Conservation (phyloP, 108 stramenopile species). For the Skeletonema potamos region DNA sequence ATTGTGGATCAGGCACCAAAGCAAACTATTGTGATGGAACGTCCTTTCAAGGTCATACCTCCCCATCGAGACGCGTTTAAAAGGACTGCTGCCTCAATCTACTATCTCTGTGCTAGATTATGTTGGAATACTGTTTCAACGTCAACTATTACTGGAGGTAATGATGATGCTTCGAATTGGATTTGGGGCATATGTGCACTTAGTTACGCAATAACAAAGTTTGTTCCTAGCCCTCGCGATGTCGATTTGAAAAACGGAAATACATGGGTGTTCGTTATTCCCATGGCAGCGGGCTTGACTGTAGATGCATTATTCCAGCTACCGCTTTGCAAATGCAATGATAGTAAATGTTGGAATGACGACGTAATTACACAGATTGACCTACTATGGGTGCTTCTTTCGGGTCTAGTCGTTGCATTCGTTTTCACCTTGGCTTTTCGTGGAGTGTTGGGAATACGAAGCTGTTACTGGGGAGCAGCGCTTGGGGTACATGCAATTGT, state of each 20-base stretch:
- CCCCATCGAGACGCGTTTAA: conserved; percentile 41
- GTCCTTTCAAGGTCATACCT: conserved; percentile 17
- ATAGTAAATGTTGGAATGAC: conserved; percentile 14
- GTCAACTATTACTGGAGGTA: neutral
- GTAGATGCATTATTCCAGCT: conserved; percentile 29
- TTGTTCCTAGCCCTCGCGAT: conserved; percentile 9
- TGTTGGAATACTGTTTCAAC: conserved; percentile 9
- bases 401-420: conserved; percentile 34
- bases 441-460: conserved; percentile 23
- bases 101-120: conserved; percentile 19
- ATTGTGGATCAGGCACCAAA: conserved; percentile 22
- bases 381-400: conserved; percentile 16
- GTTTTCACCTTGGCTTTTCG: conserved; percentile 42
- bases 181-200: neutral
- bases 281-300: conserved; percentile 30
- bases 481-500: conserved; percentile 14
- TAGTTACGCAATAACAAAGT: conserved; percentile 15
- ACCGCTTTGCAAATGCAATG: conserved; percentile 8
- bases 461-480: conserved; percentile 25
- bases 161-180: conserved; percentile 4
- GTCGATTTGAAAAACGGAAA: conserved; percentile 32
- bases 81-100: conserved; percentile 23
- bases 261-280: conserved; percentile 37
- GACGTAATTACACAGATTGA: conserved; percentile 14
- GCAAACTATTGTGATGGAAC: conserved; percentile 17